A percentile compares a stretch with the other conserved stretches of the same genome.
These are phyloP conservation scores for Entomortierella parvispora DNA, from an alignment of 192 early-diverging fungal species.

Conservation along the genomic window DNA sequence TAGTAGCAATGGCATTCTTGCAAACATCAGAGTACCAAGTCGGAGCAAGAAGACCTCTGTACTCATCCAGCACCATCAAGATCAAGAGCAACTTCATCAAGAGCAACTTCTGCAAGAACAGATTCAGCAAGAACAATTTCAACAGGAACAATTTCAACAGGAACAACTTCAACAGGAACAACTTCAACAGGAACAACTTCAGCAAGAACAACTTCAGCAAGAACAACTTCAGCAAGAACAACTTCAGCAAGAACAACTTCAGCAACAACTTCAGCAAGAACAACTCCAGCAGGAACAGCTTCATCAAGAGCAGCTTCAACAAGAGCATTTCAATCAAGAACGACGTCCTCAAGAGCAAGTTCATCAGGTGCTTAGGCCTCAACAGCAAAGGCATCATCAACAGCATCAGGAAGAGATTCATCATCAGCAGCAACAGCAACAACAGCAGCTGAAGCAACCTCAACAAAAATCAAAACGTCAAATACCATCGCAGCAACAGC, in stretches of 20 bases:
- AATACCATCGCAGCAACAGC: slow-evolving; percentile 3
- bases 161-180: not conserved
- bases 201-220: not conserved
- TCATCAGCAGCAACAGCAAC: slow-evolving; percentile 10
- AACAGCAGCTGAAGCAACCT: not conserved
- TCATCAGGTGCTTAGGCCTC: not conserved
- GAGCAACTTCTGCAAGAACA: not conserved
- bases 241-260: not conserved
- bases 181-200: not conserved
- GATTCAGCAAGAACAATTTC: slow-evolving; percentile 1
- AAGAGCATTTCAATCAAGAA: not conserved
- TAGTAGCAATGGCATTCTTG: slow-evolving; percentile 15
- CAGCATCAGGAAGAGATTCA: slow-evolving; percentile 1
- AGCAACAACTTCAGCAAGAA: slow-evolving; percentile 8
- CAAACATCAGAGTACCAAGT: slow-evolving; percentile 24
- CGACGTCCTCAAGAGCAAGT: not conserved
- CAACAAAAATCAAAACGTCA: slow-evolving; percentile 8
- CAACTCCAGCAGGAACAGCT: slow-evolving; percentile 1
- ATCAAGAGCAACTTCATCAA: not conserved
- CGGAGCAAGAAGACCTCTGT: slow-evolving; percentile 20
- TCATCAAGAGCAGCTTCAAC: not conserved
- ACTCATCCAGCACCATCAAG: not conserved
- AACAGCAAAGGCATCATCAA: slow-evolving; percentile 5
- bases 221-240: slow-evolving; percentile 9
- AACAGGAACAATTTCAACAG: not conserved